Evolutionary conservation across 805 yeast genomes (phyloP).

Genomic region (Candida berthetii): DNA sequence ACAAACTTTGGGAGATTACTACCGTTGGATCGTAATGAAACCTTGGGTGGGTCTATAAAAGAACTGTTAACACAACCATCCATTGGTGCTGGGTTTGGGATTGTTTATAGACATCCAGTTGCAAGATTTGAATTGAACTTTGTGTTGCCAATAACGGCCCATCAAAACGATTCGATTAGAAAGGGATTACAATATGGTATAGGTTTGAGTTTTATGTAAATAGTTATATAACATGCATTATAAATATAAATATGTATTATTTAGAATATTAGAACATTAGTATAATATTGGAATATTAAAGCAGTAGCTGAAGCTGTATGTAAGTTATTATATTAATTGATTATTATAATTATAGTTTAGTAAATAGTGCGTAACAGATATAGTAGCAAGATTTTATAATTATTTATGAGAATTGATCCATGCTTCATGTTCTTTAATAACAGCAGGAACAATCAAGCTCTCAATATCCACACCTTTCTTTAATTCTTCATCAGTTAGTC

Average conservation of each 20-base stretch:
- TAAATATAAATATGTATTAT: background rate
- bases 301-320: no score
- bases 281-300: no score
- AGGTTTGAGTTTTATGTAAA: slow-evolving; percentile 50
- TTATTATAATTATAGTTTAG: slow-evolving; percentile 9
- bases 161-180: slow-evolving; percentile 41
- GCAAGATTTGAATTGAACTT: slow-evolving; percentile 67
- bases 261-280: no score
- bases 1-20: slow-evolving; percentile 59
- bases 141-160: slow-evolving; percentile 51
- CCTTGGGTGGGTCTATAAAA: slow-evolving; percentile 13
- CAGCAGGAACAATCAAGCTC: slow-evolving; percentile 72
- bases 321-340: no score
- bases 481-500: slow-evolving; percentile 35
- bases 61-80: slow-evolving; percentile 36
- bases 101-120: slow-evolving; percentile 54
- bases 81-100: slow-evolving; percentile 50
- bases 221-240: background rate
- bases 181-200: slow-evolving; percentile 67
- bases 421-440: slow-evolving; percentile 50
- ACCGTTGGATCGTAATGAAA: slow-evolving; percentile 26
- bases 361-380: slow-evolving; percentile 1
- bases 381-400: background rate
- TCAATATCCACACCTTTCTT: slow-evolving; percentile 58
- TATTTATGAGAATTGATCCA: slow-evolving; percentile 42